Percentiles rank a stretch among this genome's conserved stretches.
Conservation (phyloP, 164 flowering plant species). For the Piper betle region DNA sequence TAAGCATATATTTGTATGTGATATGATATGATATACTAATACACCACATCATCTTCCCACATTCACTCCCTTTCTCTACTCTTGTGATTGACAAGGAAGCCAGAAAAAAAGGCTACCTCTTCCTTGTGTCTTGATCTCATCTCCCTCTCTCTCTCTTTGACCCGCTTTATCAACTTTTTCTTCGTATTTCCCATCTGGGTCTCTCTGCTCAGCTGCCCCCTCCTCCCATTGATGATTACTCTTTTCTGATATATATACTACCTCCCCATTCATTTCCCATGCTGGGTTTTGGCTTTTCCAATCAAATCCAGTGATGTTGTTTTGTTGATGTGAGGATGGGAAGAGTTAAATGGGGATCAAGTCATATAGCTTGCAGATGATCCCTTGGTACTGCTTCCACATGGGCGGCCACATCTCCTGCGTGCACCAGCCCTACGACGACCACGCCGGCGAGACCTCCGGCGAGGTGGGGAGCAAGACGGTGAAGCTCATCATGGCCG, state of each 20-base stretch:
- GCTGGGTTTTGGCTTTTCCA: neutral
- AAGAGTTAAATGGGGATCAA: slow-evolving; percentile 19
- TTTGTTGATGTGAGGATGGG: too few relatives aligned
- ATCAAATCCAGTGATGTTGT: neutral
- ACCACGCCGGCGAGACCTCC: neutral
- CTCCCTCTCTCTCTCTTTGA: neutral
- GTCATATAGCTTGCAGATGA: slow-evolving; percentile 8
- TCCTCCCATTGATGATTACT: neutral
- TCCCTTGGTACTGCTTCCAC: slow-evolving; percentile 16
- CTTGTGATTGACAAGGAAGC: neutral
- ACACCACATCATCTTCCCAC: neutral
- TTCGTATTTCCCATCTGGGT: neutral
- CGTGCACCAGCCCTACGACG: slow-evolving; percentile 5
- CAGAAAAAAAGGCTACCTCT: neutral
- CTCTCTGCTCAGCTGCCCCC: neutral
- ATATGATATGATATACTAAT: neutral
- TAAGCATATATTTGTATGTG: neutral
- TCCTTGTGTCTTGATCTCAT: neutral
- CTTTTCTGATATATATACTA: neutral
- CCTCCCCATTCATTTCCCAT: neutral
- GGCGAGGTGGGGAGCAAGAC: neutral
- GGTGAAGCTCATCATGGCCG: slow-evolving; percentile 42
- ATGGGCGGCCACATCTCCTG: slow-evolving; percentile 17
- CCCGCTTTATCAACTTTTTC: neutral
- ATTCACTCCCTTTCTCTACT: neutral